phyloP scores from a whole-genome alignment of 2,329 filamentous ascomycete genomes.

The Pezizomycotina sp. region DNA sequence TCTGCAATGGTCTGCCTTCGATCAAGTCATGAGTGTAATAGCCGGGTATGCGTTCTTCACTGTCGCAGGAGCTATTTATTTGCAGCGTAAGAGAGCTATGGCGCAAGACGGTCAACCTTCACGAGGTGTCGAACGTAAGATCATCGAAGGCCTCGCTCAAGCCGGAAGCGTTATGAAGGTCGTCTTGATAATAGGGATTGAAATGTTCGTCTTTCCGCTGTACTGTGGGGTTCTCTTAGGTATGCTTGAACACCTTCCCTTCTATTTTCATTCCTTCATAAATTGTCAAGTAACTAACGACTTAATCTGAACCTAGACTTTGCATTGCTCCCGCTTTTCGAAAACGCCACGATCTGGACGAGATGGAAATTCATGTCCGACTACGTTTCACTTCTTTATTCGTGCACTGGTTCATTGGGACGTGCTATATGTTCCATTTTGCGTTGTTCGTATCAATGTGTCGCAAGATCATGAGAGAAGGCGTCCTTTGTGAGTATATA shows the following conservation, averaged over 20 bases:
- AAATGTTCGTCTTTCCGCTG: slow-evolving; percentile 93
- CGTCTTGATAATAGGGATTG: slow-evolving; percentile 93
- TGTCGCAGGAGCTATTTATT: slow-evolving; percentile 57
- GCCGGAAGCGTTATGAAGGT: slow-evolving; percentile 96
- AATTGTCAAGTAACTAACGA: slow-evolving; percentile 2
- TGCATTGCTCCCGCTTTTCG: slow-evolving; percentile 77
- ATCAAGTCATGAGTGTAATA: slow-evolving; percentile 55
- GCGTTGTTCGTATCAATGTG: slow-evolving; percentile 98
- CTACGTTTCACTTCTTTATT: slow-evolving; percentile 85
- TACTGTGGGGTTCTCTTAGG: slow-evolving; percentile 77
- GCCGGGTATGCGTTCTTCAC: slow-evolving; percentile 68
- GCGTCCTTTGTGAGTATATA: slow-evolving; percentile 61
- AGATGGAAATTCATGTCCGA: slow-evolving; percentile 60
- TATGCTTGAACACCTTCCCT: slow-evolving; percentile 8
- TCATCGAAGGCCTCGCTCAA: slow-evolving; percentile 75
- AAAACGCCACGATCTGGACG: slow-evolving; percentile 58
- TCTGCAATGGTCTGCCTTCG: slow-evolving; percentile 33
- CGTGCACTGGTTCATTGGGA: slow-evolving; percentile 96
- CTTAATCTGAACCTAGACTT: slow-evolving; percentile 38
- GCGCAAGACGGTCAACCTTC: slow-evolving; percentile 33
- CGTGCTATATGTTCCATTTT: slow-evolving; percentile 99
- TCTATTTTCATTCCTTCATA: neutral
- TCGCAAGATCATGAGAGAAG: slow-evolving; percentile 87
- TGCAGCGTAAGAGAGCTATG: slow-evolving; percentile 44
- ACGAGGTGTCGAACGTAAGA: slow-evolving; percentile 49